phyloP scores from a whole-genome alignment of 768 basidiomycete genomes.

The Serpula lacrymans region DNA sequence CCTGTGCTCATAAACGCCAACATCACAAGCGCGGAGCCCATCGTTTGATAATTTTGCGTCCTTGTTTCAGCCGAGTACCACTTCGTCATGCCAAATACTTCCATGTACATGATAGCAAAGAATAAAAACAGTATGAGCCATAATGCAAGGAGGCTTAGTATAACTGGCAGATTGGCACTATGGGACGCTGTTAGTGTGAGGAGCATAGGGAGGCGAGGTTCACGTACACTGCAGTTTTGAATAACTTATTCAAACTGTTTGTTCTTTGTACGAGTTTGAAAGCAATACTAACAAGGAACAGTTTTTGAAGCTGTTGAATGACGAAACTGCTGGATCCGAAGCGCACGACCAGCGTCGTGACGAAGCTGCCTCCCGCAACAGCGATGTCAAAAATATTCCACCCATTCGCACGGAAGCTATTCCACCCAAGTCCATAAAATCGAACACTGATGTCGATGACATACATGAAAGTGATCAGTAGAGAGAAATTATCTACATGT shows the following conservation, averaged over 20 bases:
- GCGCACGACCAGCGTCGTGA: constrained; percentile 74
- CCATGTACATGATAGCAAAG: constrained; percentile 84
- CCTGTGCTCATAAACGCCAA: constrained; percentile 91
- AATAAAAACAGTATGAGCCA: constrained; percentile 92
- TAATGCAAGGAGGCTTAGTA: constrained; percentile 77
- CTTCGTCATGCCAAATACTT: constrained; percentile 90
- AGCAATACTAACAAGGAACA: constrained; percentile 90
- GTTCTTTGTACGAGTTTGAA: constrained; percentile 92
- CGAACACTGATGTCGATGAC: constrained; percentile 74
- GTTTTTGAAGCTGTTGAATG: constrained; percentile 72
- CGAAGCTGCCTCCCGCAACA: constrained; percentile 76
- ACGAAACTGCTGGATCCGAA: constrained; percentile 48
- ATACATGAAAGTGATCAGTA: constrained; percentile 69
- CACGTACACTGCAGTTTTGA: constrained; percentile 92
- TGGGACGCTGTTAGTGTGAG: constrained; percentile 1
- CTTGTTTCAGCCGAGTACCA: constrained; percentile 69
- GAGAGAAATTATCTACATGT: constrained; percentile 67
- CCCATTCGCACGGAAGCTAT: constrained; percentile 81
- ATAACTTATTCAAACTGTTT: constrained; percentile 87
- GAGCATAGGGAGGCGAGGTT: neutral
- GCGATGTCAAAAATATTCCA: constrained; percentile 93
- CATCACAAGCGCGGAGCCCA: constrained; percentile 83
- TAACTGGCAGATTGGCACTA: constrained; percentile 84
- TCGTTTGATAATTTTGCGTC: constrained; percentile 73
- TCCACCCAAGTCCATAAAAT: constrained; percentile 81